These are phyloP conservation scores for Leccinum pallidistipes DNA, from an alignment of 1,284 basidiomycete genomes.

Conservation along the genomic window DNA sequence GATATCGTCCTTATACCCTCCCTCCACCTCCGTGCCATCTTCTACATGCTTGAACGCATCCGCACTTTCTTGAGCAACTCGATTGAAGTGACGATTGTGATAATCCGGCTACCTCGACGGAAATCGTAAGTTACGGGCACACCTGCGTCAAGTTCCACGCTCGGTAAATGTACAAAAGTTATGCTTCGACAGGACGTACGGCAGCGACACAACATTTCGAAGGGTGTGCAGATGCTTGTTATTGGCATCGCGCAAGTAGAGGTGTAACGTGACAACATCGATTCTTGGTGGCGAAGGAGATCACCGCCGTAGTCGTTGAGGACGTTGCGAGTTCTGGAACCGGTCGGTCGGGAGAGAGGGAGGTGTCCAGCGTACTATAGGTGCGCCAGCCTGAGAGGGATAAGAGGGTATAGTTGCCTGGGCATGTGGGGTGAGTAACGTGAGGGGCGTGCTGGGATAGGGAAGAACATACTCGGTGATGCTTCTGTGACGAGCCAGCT, in stretches of 20 bases:
- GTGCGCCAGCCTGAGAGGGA: constrained; percentile 67
- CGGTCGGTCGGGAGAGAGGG: constrained; percentile 40
- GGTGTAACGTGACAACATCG: too few species aligned
- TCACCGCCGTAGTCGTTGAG: too few species aligned
- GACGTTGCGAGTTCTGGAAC: too few species aligned
- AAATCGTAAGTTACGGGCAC: too few species aligned
- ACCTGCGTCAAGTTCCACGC: too few species aligned
- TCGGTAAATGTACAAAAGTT: too few species aligned
- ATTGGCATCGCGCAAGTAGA: too few species aligned
- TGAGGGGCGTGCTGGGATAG: neutral
- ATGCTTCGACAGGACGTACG: too few species aligned
- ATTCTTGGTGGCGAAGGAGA: too few species aligned
- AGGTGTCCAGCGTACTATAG: constrained; percentile 65
- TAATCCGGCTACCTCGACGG: constrained; percentile 92
- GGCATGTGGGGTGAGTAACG: constrained; percentile 7
- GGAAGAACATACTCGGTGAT: constrained; percentile 42
- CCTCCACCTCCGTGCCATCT: constrained; percentile 71
- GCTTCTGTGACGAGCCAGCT: constrained; percentile 56
- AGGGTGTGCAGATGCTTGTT: too few species aligned
- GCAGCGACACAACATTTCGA: too few species aligned
- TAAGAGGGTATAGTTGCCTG: constrained; percentile 73
- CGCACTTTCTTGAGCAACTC: constrained; percentile 73
- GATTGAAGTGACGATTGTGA: constrained; percentile 88
- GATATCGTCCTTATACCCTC: constrained; percentile 97
- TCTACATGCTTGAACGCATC: constrained; percentile 74